A percentile compares a stretch with the other conserved stretches of the same genome.
These are phyloP conservation scores for Sonneratia alba DNA, from an alignment of 345 rosid species.

Conservation along the genomic window DNA sequence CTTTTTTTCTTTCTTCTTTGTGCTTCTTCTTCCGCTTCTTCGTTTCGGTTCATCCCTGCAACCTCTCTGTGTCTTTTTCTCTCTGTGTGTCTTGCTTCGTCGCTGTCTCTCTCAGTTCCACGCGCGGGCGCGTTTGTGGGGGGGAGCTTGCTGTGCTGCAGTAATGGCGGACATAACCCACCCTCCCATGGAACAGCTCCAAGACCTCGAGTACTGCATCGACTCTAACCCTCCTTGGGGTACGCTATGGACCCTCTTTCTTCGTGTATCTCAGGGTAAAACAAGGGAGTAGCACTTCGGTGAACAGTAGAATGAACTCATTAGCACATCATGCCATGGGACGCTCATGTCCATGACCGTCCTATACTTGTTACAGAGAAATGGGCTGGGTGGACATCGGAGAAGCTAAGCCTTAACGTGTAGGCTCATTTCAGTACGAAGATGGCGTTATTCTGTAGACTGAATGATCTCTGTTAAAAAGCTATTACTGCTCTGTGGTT, in stretches of 20 bases:
- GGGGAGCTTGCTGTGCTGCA: background rate
- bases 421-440: background rate
- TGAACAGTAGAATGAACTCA: background rate
- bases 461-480: too few species aligned
- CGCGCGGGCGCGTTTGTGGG: background rate
- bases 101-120: background rate
- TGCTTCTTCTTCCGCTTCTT: slow-evolving; percentile 9
- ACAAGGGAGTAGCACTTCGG: too few species aligned
- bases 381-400: background rate
- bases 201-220: slow-evolving; percentile 98
- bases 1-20: slow-evolving; percentile 14
- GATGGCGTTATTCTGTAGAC: background rate
- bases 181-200: slow-evolving; percentile 93
- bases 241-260: slow-evolving; percentile 13
- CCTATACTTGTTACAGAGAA: background rate
- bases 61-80: background rate
- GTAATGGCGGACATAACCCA: slow-evolving; percentile 58
- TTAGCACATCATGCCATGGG: background rate
- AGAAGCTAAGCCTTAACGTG: background rate
- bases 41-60: slow-evolving; percentile 6
- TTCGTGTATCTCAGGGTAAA: background rate
- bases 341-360: background rate
- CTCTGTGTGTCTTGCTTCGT: slow-evolving; percentile 1
- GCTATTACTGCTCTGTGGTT: background rate
- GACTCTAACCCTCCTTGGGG: slow-evolving; percentile 99